A percentile compares a stretch with the other conserved stretches of the same genome.
Evolutionary conservation across 768 basidiomycete species (phyloP).

Genomic region (Boletus huronensis): DNA sequence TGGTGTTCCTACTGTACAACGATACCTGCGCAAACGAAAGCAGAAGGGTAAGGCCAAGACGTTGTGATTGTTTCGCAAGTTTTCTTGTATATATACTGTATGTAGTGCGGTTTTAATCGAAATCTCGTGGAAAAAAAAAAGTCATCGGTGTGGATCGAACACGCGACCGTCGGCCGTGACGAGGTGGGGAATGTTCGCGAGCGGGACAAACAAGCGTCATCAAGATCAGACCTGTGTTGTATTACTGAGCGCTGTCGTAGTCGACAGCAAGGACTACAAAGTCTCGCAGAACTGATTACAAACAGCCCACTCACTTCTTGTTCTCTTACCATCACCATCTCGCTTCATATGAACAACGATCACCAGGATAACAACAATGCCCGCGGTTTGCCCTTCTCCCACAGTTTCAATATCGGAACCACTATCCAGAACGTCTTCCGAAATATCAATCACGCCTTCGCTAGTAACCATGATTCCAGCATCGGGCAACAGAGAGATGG

Average conservation of each 20-base stretch:
- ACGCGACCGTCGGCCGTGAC: background rate
- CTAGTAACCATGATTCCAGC: slow-evolving; percentile 2
- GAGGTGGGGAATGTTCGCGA: slow-evolving; percentile 28
- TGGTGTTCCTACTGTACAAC: slow-evolving; percentile 56
- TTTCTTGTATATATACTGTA: background rate
- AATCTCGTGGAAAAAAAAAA: background rate
- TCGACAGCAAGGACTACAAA: background rate
- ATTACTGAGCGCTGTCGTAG: background rate
- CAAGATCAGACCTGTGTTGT: background rate
- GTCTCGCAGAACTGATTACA: slow-evolving; percentile 1
- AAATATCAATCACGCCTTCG: slow-evolving; percentile 32
- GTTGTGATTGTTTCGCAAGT: slow-evolving; percentile 14
- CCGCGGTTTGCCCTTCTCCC: slow-evolving; percentile 13
- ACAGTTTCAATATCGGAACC: slow-evolving; percentile 23
- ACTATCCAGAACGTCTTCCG: slow-evolving; percentile 30
- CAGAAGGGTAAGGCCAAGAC: slow-evolving; percentile 34
- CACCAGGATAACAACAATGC: slow-evolving; percentile 6
- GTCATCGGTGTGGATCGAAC: slow-evolving; percentile 15
- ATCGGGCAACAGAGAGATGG: background rate
- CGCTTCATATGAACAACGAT: slow-evolving; percentile 16
- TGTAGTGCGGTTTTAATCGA: background rate
- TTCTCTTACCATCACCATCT: slow-evolving; percentile 18
- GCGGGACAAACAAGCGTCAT: slow-evolving; percentile 21
- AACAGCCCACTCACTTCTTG: slow-evolving; percentile 11
- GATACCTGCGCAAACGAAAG: slow-evolving; percentile 41